A percentile compares a stretch with the other conserved stretches of the same genome.
phyloP scores from a whole-genome alignment of 2,329 filamentous ascomycete genomes.

The Nothophaeocryptopus gaeumannii region DNA sequence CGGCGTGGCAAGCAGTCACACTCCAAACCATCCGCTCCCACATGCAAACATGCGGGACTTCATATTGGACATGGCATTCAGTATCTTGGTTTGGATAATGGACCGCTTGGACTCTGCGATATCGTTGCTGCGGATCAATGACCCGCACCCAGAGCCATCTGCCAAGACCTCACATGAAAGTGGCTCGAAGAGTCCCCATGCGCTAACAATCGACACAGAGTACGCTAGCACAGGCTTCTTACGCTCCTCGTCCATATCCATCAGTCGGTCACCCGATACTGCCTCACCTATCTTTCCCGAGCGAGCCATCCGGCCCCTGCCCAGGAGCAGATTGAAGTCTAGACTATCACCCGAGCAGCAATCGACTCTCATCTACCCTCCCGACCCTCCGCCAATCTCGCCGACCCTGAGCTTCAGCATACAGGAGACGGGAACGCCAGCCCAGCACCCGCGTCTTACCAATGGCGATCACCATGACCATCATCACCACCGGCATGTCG shows the following conservation, averaged over 20 bases:
- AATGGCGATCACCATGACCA: slow-evolving; percentile 24
- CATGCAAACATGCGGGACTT: too few species aligned
- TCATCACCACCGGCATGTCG: slow-evolving; percentile 21
- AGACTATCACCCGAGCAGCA: slow-evolving; percentile 82
- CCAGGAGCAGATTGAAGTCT: slow-evolving; percentile 82
- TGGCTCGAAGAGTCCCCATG: neutral
- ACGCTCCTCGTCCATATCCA: slow-evolving; percentile 27
- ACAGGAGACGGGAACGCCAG: slow-evolving; percentile 23
- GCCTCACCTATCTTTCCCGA: slow-evolving; percentile 80
- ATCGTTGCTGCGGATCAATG: too few species aligned
- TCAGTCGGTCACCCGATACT: slow-evolving; percentile 56
- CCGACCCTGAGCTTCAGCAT: slow-evolving; percentile 37
- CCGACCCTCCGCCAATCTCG: slow-evolving; percentile 65
- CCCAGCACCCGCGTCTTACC: slow-evolving; percentile 23
- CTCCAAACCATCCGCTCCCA: too few species aligned
- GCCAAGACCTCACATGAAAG: too few species aligned
- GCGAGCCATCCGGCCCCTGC: slow-evolving; percentile 87
- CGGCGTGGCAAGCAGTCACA: too few species aligned
- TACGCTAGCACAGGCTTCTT: slow-evolving; percentile 26
- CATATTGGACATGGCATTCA: too few species aligned
- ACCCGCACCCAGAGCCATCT: too few species aligned
- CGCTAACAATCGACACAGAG: slow-evolving; percentile 20
- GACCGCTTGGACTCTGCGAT: too few species aligned
- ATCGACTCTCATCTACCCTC: slow-evolving; percentile 77
- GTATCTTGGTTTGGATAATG: too few species aligned